Base-by-base conservation (phyloP, 106 monocot species). In the Gastrodia elata region DNA sequence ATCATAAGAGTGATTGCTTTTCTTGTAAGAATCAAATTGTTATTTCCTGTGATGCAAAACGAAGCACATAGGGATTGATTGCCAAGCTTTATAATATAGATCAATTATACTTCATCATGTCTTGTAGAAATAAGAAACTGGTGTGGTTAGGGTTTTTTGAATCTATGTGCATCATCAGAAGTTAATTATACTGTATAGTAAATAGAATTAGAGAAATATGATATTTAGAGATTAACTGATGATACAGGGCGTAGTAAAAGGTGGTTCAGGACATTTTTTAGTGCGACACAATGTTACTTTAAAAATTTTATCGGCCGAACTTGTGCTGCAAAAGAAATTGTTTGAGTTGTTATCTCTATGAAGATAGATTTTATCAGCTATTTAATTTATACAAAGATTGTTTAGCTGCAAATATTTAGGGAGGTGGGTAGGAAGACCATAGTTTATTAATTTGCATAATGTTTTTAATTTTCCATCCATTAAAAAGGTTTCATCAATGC, bases 71-170 rank as follows among this genome's bases (percentile, higher is more conserved):
- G 48, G 48, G n/a, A n/a, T 18, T 49, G 20, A 49, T 49, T 49
- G 48, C n/a, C 20, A 49, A 49, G 48, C 48, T 49, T 49, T n/a
- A 49, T 49, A 49, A 49, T 49, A 20, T 49, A 49, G 48, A 49
- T 49, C 16, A 15, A 49, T 2, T 49, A 49, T 49, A n/a, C 18
- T 49, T 15, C n/a, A 49, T n/a, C 48, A 49, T 18, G 48, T 20
- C 48, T 20, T 49, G 48, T 49, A 49, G 16, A 7, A 0, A 9
- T 44, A 44, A 6, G 48, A 43, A 3, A n/a, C 48, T 49, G 48
- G n/a, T 49, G 18, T 49, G 18, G 18, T 18, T 49, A 20, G 48
- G 16, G 16, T n/a, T n/a, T n/a, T 49, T 49, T 49, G 4, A 49
- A 49, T 3, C 2, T 49, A 20, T 49, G 48, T 20, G 48, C 1